Conservation (phyloP, 129 eudicot genomes). For the Scalesia atractyloides region DNA sequence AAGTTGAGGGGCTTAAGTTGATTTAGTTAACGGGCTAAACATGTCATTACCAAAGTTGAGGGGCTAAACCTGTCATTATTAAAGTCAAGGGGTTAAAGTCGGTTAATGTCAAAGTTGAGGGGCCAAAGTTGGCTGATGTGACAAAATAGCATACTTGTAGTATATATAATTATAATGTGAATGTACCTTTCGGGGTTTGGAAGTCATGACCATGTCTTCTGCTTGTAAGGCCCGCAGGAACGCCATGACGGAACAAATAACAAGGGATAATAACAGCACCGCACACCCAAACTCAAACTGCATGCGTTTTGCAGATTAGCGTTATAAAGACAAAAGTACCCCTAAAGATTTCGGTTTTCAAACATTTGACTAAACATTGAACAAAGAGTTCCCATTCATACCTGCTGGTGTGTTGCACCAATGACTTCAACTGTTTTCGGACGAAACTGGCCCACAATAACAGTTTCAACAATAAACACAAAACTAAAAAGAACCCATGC, state of each 20-base stretch:
- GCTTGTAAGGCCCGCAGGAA: slow-evolving; percentile 87
- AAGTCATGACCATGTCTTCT: slow-evolving; percentile 90
- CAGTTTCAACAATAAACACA: slow-evolving; percentile 80
- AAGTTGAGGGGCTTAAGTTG: no score
- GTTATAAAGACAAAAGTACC: background rate
- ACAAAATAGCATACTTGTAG: no score
- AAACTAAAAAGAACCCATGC: slow-evolving; percentile 96
- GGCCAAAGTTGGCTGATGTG: no score
- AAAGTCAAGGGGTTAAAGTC: no score
- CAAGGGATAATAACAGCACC: slow-evolving; percentile 85
- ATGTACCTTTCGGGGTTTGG: slow-evolving; percentile 89
- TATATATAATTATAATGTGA: background rate
- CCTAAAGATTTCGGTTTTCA: background rate
- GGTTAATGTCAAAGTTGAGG: no score
- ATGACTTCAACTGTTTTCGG: slow-evolving; percentile 72
- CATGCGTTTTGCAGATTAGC: slow-evolving; percentile 28
- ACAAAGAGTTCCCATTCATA: slow-evolving; percentile 17
- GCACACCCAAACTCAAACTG: slow-evolving; percentile 90
- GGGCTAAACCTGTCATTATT: no score
- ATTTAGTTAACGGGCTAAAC: no score
- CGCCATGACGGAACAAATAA: slow-evolving; percentile 91
- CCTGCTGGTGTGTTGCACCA: slow-evolving; percentile 90
- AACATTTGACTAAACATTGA: slow-evolving; percentile 9
- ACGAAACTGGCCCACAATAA: slow-evolving; percentile 73
- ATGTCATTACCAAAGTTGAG: no score